Conservation (phyloP, 2,329 filamentous ascomycete species). For the Alternaria gansuensis region DNA sequence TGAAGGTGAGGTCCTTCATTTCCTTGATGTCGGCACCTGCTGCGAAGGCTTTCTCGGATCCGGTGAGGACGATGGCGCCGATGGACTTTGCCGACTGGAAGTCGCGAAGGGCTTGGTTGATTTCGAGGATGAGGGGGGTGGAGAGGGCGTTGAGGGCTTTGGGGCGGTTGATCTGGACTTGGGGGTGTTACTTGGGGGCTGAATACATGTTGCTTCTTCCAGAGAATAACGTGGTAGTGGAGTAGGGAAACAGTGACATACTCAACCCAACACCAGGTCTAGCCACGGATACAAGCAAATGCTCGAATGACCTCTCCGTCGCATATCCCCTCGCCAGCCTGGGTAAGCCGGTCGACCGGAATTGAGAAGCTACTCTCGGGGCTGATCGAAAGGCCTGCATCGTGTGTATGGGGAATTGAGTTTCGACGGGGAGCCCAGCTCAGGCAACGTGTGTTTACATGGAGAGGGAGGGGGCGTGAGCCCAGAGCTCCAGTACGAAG, state of each 20-base stretch:
- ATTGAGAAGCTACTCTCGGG: slow-evolving; percentile 68
- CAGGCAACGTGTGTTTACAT: slow-evolving; percentile 6
- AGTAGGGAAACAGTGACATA: slow-evolving; percentile 54
- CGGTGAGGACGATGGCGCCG: slow-evolving; percentile 72
- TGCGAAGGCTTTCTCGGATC: slow-evolving; percentile 79
- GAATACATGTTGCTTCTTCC: rapidly evolving
- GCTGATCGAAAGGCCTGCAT: slow-evolving; percentile 66
- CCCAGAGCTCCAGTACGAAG: slow-evolving; percentile 11
- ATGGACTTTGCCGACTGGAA: slow-evolving; percentile 47
- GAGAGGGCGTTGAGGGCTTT: slow-evolving; percentile 95
- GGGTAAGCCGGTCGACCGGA: slow-evolving; percentile 66
- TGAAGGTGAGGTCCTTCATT: slow-evolving; percentile 93
- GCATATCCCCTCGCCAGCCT: slow-evolving; percentile 62
- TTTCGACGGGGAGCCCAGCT: neutral
- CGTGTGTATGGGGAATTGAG: slow-evolving; percentile 22
- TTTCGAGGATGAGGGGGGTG: slow-evolving; percentile 87
- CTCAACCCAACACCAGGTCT: slow-evolving; percentile 90
- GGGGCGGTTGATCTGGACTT: slow-evolving; percentile 92
- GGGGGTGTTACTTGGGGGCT: slow-evolving; percentile 19
- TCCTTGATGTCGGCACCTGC: slow-evolving; percentile 98
- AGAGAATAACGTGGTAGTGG: neutral
- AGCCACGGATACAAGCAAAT: slow-evolving; percentile 81
- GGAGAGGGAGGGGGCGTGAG: neutral
- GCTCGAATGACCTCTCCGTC: slow-evolving; percentile 71
- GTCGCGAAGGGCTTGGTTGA: slow-evolving; percentile 59